Base-by-base conservation (phyloP, 495 filamentous ascomycete genomes). In the Ascodesmis nigricans region DNA sequence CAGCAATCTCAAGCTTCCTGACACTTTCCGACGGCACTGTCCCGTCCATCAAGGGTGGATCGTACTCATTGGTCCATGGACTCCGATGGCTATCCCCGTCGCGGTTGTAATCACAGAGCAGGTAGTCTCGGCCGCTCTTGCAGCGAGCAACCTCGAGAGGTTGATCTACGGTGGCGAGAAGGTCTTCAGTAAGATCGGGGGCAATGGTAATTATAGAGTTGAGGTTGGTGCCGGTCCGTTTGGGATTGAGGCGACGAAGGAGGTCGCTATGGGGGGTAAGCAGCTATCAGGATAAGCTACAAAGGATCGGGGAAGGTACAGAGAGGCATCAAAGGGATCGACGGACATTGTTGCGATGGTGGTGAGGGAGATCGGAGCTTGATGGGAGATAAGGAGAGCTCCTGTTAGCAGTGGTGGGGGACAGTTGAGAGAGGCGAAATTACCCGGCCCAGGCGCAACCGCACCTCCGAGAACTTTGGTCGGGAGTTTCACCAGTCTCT, bases 51-150 rank as follows among this genome's bases (percentile, higher is more conserved):
- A 84, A 62, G 13, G 75, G 74, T 1, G 84, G 87, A 49, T 93
- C 81, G 53, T 95, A 99, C 57, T 93, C 79, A 57, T 93, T 93
- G 61, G 74, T 83, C 87, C 87, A 99, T 21, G 87, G 87, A 42
- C 78, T 87, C 21, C 87, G 76, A 64, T 91, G 91, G 58, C 74
- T 82, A 56, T 93, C 87, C 33, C 90, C 90, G 58, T 99, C 87
- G 33, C 87, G 81, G 65, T 99, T 99, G 64, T 95, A 99, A 65
- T 99, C 87, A 63, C 87, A 99, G 42, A 92, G 78, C 25, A 99
- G 70, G 60, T 92, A 99, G 60, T 95, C 87, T 35, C 83, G 76
- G 41, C 77, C 80, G 36, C 78, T 79, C 56, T 82, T 78, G 63
- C 87, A 95, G 41, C 76, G 75, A 39, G 73, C 72, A 29, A 87